Conservation (phyloP, 768 basidiomycete genomes). For the Hortiboletus flavorubellus region DNA sequence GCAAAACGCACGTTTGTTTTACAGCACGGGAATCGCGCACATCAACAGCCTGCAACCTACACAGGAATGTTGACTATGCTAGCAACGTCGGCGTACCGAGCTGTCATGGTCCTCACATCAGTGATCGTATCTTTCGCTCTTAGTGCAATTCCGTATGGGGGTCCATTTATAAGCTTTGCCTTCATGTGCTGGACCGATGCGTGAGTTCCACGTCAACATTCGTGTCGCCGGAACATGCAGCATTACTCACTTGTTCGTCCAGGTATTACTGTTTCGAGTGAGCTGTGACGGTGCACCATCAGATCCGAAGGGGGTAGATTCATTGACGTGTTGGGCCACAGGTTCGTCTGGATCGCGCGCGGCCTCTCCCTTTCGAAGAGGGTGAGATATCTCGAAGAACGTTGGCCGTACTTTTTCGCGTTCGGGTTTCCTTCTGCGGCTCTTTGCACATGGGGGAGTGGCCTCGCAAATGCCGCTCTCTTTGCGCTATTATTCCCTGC, state of each 20-base stretch:
- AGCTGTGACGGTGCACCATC: constrained; percentile 19
- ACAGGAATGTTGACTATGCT: constrained; percentile 68
- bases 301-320: neutral
- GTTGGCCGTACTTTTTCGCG: constrained; percentile 86
- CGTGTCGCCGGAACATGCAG: neutral
- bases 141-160: constrained; percentile 60
- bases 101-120: constrained; percentile 79
- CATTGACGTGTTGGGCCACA: constrained; percentile 28
- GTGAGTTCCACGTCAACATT: constrained; percentile 47
- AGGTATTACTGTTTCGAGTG: constrained; percentile 94
- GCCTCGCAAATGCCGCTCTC: constrained; percentile 74
- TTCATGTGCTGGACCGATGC: constrained; percentile 87
- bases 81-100: constrained; percentile 78
- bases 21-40: constrained; percentile 63
- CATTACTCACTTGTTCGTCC: neutral
- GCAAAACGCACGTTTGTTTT: constrained; percentile 71
- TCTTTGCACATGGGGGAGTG: constrained; percentile 69
- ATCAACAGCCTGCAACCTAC: constrained; percentile 56
- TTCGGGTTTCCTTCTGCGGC: constrained; percentile 79
- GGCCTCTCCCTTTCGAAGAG: constrained; percentile 66
- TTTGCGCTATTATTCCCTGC: constrained; percentile 82
- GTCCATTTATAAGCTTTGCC: constrained; percentile 55
- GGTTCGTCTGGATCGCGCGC: constrained; percentile 77
- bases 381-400: constrained; percentile 75
- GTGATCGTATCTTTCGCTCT: constrained; percentile 65